Evolutionary conservation across 768 basidiomycete species (phyloP), one percentile per base, ranked within the genome.

Genomic region (Phylloporus sp.): DNA sequence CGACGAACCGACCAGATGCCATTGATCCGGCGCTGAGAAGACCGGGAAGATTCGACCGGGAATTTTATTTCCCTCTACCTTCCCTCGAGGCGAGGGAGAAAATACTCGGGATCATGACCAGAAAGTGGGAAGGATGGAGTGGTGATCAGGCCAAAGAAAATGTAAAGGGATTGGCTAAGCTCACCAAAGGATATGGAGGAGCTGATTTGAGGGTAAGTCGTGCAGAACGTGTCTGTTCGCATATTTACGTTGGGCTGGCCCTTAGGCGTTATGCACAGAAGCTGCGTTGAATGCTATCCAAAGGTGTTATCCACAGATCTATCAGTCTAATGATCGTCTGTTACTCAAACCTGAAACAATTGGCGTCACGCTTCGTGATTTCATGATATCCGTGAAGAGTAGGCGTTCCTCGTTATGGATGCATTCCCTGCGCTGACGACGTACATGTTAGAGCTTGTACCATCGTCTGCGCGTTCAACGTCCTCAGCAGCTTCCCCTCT

Each of bases 311-410:
- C 97, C 97, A 0, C 97, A 99, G 67, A 94, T 98, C 41, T 99
- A 99, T 76, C 88, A 91, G 70, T 88, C 91, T 5, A 82, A 78
- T 28, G 94, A 98, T 55, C 78, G 97, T 10, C 72, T 97, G 2
- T 64, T 93, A 44, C 76, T 98, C 49, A 81, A 91, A 56, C 89
- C 95, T 7, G 88, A 91, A 61, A 84, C 85, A 2, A 97, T 98
- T 55, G 76, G 77, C 28, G 83, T 97, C 16, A 81, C 86, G 29
- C 75, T 97, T 45, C 78, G 91, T 35, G 97, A 99, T 67, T 99
- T 99, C 65, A 92, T 97, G 92, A 88, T 95, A 61, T 91, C 95
- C 2, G 83, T 97, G 50, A 93, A 97, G 70, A 95, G 95, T 97
- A 61, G 47, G 85, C 26, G 10, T 20, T 31, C n/a, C 48, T 53